phyloP scores from a whole-genome alignment of 106 monocot genomes.

The Narthecium ossifragum region DNA sequence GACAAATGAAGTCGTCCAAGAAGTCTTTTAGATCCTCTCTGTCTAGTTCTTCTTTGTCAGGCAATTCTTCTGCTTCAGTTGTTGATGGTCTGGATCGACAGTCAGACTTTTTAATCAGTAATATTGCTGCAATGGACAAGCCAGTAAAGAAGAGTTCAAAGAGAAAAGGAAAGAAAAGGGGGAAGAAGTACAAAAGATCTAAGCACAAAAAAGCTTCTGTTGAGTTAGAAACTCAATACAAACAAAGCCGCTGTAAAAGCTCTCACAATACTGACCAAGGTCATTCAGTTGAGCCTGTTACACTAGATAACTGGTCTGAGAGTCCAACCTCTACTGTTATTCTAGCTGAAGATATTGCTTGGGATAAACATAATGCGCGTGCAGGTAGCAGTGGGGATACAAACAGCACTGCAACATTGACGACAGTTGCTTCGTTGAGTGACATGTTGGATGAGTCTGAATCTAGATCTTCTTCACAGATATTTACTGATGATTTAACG shows the following conservation, averaged over 20 bases:
- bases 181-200: conserved; percentile 40
- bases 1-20: no score
- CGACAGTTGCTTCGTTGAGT: conserved; percentile 18
- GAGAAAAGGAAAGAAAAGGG: conserved; percentile 67
- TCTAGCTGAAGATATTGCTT: background rate
- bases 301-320: conserved; percentile 17
- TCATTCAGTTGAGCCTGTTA: conserved; percentile 8
- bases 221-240: conserved; percentile 11
- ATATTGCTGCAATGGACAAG: conserved; percentile 18
- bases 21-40: conserved; percentile 1
- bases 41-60: conserved; percentile 3
- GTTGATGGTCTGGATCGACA: conserved; percentile 15
- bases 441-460: conserved; percentile 30
- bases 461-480: no score
- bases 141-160: conserved; percentile 42
- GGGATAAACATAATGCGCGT: conserved; percentile 18
- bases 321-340: conserved; percentile 12
- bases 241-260: conserved; percentile 11
- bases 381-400: conserved; percentile 3
- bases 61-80: conserved; percentile 28
- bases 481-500: no score
- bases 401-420: conserved; percentile 7
- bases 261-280: conserved; percentile 4
- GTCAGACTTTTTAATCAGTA: conserved; percentile 24
- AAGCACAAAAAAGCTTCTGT: conserved; percentile 16